Base-by-base conservation (phyloP, 2,329 filamentous ascomycete species). In the Ceratocystis harringtonii region DNA sequence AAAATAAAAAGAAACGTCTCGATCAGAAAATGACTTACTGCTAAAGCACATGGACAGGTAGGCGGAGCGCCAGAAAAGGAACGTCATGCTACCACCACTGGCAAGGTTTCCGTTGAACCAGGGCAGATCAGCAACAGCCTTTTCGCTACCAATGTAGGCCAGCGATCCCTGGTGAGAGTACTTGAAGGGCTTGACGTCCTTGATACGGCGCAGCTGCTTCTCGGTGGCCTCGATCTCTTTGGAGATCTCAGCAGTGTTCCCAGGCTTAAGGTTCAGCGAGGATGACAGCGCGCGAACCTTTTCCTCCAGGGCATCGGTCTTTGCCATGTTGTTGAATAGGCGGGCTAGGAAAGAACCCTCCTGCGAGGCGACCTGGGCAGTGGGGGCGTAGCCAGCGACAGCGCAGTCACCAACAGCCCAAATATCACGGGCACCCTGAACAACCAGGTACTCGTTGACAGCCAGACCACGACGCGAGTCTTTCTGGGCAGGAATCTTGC, bases 11-110 rank as follows among this genome's bases (percentile, higher is more conserved):
- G 36, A 7, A 52, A 19, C 28, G 1, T 15, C 36, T 41, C 3
- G 36, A 12, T 41, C 36, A 61, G 22, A 43, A 68, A 70, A 88
- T 19, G 19, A 22, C 90, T 86, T 83, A 94, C 90, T 92, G 85
- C 92, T 97, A 77, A 99, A 99, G 84, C 92, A 96, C 94, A 99
- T 99, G 82, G 90, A 96, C 76, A 99, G 80, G 77, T 99, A 99
- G 65, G 92, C 94, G 74, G 89, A 95, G 75, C 92, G 84, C 94
- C 94, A 99, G 85, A 99, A 99, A 70, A 96, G 84, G 79, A 95
- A 99, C 66, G 94, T 99, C 77, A 97, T 80, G 72, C 88, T 90
- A 74, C 94, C 94, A 74, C 92, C 94, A 58, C 87, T 90, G 68
- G 94, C 92, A 71, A 99, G 83, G 80, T 97, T 99, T 70, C 94